A percentile compares a stretch with the other conserved stretches of the same genome.
Evolutionary conservation across 75 land plant genomes (phyloP).

Genomic region (Adiantum capillusveneris): DNA sequence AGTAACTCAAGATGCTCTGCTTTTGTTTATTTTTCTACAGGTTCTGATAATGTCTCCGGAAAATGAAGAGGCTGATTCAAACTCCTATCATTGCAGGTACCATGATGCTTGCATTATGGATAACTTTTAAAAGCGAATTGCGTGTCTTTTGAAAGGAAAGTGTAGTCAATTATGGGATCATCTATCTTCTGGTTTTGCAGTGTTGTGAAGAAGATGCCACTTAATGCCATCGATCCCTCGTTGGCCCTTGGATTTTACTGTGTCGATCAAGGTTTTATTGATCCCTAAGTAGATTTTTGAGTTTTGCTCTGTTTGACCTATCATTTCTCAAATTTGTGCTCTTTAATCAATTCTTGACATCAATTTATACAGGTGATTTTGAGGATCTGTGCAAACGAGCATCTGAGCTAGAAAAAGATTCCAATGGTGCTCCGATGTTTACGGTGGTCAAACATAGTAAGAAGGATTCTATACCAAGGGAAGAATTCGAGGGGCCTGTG

Average conservation of each 20-base stretch:
- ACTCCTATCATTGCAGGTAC: constrained; percentile 95
- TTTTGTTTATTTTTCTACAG: constrained; percentile 27
- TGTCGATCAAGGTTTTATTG: constrained; percentile 54
- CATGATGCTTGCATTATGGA: too few relatives aligned
- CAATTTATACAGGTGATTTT: constrained; percentile 63
- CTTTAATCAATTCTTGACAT: not conserved
- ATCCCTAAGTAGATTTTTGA: not conserved
- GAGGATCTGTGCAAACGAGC: constrained; percentile 79
- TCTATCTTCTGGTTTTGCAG: constrained; percentile 28
- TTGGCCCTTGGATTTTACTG: constrained; percentile 96
- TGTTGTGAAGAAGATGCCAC: constrained; percentile 54
- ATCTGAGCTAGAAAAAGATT: constrained; percentile 55
- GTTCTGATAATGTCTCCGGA: constrained; percentile 46
- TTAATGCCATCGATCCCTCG: constrained; percentile 82
- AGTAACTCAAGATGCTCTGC: too few relatives aligned
- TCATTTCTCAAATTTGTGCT: not conserved
- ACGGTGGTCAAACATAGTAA: constrained; percentile 50
- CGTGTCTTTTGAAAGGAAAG: too few relatives aligned
- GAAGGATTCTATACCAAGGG: not conserved
- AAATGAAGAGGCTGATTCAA: constrained; percentile 61
- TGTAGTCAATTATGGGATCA: too few relatives aligned
- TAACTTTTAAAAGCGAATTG: too few relatives aligned
- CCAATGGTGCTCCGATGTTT: constrained; percentile 90
- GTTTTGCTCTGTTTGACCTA: too few relatives aligned
- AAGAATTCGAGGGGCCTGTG: not conserved